Evolutionary conservation across 1,284 basidiomycete species (phyloP), one percentile per base, ranked within the genome.

Genomic region (Cryptococcus jaspeensis): DNA sequence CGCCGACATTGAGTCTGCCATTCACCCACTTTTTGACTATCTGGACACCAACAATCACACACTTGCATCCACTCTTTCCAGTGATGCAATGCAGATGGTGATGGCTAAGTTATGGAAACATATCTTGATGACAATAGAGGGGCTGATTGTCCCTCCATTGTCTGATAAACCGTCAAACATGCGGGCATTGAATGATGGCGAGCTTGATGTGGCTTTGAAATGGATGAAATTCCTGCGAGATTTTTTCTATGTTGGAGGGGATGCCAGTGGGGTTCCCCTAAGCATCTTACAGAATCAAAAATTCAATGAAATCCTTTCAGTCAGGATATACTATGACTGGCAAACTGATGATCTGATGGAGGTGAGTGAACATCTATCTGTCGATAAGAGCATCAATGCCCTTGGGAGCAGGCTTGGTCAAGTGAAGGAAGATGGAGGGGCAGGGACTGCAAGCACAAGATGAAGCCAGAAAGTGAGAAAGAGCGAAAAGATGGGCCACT

Each of bases 61-160:
- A 5, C 82, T 99, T 49, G 94, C 96, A 68, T 91, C 89, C 13
- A 88, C 89, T 58, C 80, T 99, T 50, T 89, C 88, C 58, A 84
- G 88, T 36, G 82, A 83, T n/a, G 88, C 90, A 54, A 92, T 93
- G 78, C 88, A 93, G 73, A 88, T 88, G 81, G 92, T 98, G 55
- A 92, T 99, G 86, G 86, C 86, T 48, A 85, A 88, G 60, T 84
- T 96, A 46, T 99, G 96, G 96, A 99, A 99, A 79, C 94, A 98
- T 77, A 89, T 99, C 55, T 76, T 99, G 63, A 83, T 81, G 42
- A 86, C 92, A 15, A 85, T 99, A 60, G 96, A 99, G 73, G 85
- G 85, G 7, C 79, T 99, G 67, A 84, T 99, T 52, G 87, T 99
- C 5, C 96, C 96, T 3, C 91, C 94, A 1, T 78, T 99, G 53